Evolutionary conservation across 2,329 filamentous ascomycete species (phyloP), one percentile per base, ranked within the genome.

Genomic region (Diplodia seriata): DNA sequence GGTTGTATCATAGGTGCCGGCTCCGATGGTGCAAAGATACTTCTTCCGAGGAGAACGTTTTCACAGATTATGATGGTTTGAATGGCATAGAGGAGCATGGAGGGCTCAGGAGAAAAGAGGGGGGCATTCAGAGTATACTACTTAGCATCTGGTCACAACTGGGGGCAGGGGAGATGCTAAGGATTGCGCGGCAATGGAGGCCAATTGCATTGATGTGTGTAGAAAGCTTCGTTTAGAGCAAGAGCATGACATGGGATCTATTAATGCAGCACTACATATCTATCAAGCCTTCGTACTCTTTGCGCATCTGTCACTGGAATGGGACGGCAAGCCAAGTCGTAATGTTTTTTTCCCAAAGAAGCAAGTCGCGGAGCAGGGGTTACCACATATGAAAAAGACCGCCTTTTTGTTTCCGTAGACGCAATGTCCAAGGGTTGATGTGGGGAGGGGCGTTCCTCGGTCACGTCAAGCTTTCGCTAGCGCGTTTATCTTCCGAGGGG

Each of bases 381-480:
- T 20, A 1, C 23, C 23, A 26, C 23, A 4, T 9, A 18, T 11
- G 43, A 47, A 43, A 47, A 47, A 20, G n/a, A 11, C n/a, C 9
- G 14, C 20, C 33, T 3, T 11, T 36, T 1, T 36, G 2, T 36
- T 9, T 36, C 11, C 9, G 3, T 36, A 9, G 8, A 9, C 2
- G 33, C 33, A 36, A 11, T n/a, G n/a, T 20, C 11, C 43, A 47
- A n/a, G 43, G 43, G 18, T 15, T 47, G 40, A n/a, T 36, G 18
- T 38, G 31, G n/a, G 18, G 51, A 12, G 18, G 53, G 15, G 5
- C 2, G 33, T 51, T 50, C 38, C 47, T 26, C 38, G 59, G 14
- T 51, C 59, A 38, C 59, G 59, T 63, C 59, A 63, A 63, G 59
- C 59, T 63, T 63, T 63, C 43, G 31, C 31, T 63, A 63, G 59